These are phyloP conservation scores for Corinectria fuckeliana DNA, from an alignment of 2,329 filamentous ascomycete species.

Conservation along the genomic window DNA sequence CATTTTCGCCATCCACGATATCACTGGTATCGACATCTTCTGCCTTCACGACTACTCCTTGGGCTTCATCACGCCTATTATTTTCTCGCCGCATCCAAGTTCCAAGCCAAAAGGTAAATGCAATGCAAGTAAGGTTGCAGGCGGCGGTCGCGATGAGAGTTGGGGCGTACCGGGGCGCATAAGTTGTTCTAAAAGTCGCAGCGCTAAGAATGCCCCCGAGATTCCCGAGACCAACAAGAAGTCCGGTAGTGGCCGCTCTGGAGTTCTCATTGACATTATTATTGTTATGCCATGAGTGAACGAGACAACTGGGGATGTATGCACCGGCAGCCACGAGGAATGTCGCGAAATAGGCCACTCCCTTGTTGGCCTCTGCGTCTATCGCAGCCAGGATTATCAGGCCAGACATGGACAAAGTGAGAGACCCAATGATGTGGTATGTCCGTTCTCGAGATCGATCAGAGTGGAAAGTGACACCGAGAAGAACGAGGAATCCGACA, in stretches of 20 bases:
- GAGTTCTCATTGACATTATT: conserved; percentile 57
- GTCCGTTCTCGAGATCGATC: conserved; percentile 54
- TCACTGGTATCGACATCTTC: conserved; percentile 30
- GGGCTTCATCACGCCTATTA: conserved; percentile 13
- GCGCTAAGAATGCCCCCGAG: conserved; percentile 53
- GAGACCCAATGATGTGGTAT: conserved; percentile 48
- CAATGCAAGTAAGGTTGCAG: conserved; percentile 31
- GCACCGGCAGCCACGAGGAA: conserved; percentile 54
- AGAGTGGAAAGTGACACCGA: conserved; percentile 51
- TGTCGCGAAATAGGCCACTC: conserved; percentile 56
- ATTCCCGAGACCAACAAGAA: conserved; percentile 56
- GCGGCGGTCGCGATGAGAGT: conserved; percentile 53
- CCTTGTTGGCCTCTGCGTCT: conserved; percentile 49
- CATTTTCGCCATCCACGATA: conserved; percentile 19
- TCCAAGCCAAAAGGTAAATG: conserved; percentile 27
- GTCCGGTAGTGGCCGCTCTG: conserved; percentile 54
- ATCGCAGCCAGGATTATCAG: conserved; percentile 53
- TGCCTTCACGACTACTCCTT: conserved; percentile 19
- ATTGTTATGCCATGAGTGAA: conserved; percentile 59
- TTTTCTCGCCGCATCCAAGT: conserved; percentile 30
- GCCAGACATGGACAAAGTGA: conserved; percentile 49
- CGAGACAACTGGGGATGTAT: conserved; percentile 55
- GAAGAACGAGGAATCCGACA: conserved; percentile 53
- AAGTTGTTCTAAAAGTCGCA: conserved; percentile 54
- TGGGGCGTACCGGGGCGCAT: conserved; percentile 56